These are phyloP conservation scores for Lotus japonicus DNA, from an alignment of 306 rosid species.

Conservation along the genomic window DNA sequence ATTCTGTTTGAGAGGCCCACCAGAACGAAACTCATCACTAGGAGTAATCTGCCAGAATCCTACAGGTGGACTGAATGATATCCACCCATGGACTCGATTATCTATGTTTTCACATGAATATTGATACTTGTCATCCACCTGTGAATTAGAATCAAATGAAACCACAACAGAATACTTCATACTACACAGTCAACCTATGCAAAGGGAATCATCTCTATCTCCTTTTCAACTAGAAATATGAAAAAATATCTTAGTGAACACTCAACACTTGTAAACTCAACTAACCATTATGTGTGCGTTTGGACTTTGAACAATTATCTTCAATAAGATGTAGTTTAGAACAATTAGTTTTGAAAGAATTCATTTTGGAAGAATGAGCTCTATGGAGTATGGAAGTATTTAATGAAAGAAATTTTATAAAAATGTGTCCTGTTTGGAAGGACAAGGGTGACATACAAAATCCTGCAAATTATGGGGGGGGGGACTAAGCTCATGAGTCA, in stretches of 20 bases:
- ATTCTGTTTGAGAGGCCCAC: constrained; percentile 81
- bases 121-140: constrained; percentile 96
- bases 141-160: constrained; percentile 18
- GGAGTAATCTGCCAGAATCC: constrained; percentile 84
- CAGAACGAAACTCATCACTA: constrained; percentile 68
- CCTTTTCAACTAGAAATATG: background rate
- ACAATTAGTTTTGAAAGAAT: too few relatives aligned
- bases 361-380: too few relatives aligned
- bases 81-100: constrained; percentile 82
- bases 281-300: background rate
- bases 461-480: too few relatives aligned
- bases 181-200: background rate
- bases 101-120: constrained; percentile 79
- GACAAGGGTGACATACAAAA: too few relatives aligned
- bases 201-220: background rate
- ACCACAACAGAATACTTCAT: constrained; percentile 8
- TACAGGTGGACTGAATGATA: constrained; percentile 42
- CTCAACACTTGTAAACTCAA: background rate
- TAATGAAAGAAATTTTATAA: too few relatives aligned
- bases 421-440: too few relatives aligned
- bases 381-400: too few relatives aligned
- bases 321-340: too few relatives aligned
- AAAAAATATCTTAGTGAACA: background rate
- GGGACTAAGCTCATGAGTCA: too few relatives aligned
- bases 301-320: too few relatives aligned